These are phyloP conservation scores for Tieghemostelium lacteum DNA, from an alignment of 78 protist genomes.

Conservation along the genomic window DNA sequence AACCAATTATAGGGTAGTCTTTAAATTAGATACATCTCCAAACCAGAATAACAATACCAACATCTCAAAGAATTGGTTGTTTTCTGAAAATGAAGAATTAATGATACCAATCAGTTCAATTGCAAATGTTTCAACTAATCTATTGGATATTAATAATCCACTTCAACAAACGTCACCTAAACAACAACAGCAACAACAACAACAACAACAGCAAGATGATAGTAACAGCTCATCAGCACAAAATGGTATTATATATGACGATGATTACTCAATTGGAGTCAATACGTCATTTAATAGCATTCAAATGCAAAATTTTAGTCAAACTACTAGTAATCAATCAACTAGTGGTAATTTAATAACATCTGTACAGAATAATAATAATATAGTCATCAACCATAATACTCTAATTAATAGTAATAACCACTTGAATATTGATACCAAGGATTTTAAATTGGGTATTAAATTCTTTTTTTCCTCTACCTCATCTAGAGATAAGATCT, in stretches of 20 bases:
- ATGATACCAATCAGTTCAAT: constrained; percentile 2
- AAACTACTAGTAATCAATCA: neutral
- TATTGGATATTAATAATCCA: no score
- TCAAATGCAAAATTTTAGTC: neutral
- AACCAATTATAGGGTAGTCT: constrained; percentile 55
- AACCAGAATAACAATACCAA: neutral
- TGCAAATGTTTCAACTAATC: neutral
- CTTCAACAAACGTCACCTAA: neutral
- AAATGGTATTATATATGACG: no score
- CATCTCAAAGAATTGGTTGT: neutral
- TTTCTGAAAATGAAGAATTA: constrained; percentile 27
- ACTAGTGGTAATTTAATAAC: no score
- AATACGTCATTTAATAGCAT: neutral
- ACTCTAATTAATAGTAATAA: constrained; percentile 16
- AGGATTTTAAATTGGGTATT: constrained; percentile 13
- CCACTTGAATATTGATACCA: neutral
- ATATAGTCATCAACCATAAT: neutral
- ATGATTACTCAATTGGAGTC: no score
- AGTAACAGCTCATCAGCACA: neutral
- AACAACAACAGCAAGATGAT: neutral
- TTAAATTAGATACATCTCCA: neutral
- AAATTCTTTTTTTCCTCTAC: constrained; percentile 18
- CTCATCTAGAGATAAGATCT: neutral
- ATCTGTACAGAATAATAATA: no score
- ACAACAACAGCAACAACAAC: neutral